Evolutionary conservation across 2,329 filamentous ascomycete species (phyloP).

Genomic region (Penicillium occitanis): DNA sequence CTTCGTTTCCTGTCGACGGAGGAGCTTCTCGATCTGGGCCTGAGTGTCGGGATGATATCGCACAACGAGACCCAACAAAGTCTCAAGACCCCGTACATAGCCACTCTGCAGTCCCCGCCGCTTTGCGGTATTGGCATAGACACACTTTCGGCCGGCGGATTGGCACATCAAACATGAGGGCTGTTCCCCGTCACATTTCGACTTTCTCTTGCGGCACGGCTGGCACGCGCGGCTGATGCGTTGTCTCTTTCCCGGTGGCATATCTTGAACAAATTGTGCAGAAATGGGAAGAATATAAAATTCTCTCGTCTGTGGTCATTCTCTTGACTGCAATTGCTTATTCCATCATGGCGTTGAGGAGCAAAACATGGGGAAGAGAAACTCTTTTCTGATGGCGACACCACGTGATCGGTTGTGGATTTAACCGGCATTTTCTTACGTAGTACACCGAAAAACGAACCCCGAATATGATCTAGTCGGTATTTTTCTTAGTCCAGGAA

Average conservation of each 20-base stretch:
- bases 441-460: neutral
- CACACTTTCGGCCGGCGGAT: slow-evolving; percentile 26
- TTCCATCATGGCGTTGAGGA: neutral
- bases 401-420: slow-evolving; percentile 7
- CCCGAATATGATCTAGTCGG: neutral
- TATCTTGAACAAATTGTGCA: neutral
- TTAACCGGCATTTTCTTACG: neutral
- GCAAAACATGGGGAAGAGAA: slow-evolving; percentile 29
- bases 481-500: neutral
- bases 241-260: neutral
- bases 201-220: slow-evolving; percentile 61
- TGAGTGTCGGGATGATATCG: slow-evolving; percentile 4
- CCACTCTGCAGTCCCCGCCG: slow-evolving; percentile 8
- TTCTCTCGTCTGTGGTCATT: neutral
- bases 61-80: slow-evolving; percentile 4
- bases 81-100: slow-evolving; percentile 7
- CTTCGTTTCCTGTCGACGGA: slow-evolving; percentile 1
- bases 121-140: neutral
- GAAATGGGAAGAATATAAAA: neutral
- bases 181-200: slow-evolving; percentile 69
- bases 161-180: slow-evolving; percentile 64
- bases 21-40: neutral
- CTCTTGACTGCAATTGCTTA: neutral
- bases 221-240: slow-evolving; percentile 58
- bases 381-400: neutral